Evolutionary conservation across 306 rosid species (phyloP).

Genomic region (Cucumis sativus): Cucumber_9930_V3 NC_026658.2:5094001-5094500

Average conservation of each 20-base stretch:
- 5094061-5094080: background rate
- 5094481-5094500: slow-evolving; percentile 14
- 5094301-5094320: slow-evolving; percentile 53
- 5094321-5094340: slow-evolving; percentile 17
- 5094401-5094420: background rate
- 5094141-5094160: background rate
- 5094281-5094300: slow-evolving; percentile 14
- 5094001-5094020: background rate
- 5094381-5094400: slow-evolving; percentile 4
- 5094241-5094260: background rate
- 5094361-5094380: slow-evolving; percentile 2
- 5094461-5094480: slow-evolving; percentile 44
- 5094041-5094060: background rate
- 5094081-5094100: background rate
- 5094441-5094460: slow-evolving; percentile 38
- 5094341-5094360: background rate
- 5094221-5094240: background rate
- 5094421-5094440: slow-evolving; percentile 25
- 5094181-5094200: background rate
- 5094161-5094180: background rate
- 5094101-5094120: background rate
- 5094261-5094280: background rate
- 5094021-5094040: background rate
- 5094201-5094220: background rate
- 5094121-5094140: background rate